Conservation (phyloP, 306 rosid species). For the Phaseolus lunatus region DNA sequence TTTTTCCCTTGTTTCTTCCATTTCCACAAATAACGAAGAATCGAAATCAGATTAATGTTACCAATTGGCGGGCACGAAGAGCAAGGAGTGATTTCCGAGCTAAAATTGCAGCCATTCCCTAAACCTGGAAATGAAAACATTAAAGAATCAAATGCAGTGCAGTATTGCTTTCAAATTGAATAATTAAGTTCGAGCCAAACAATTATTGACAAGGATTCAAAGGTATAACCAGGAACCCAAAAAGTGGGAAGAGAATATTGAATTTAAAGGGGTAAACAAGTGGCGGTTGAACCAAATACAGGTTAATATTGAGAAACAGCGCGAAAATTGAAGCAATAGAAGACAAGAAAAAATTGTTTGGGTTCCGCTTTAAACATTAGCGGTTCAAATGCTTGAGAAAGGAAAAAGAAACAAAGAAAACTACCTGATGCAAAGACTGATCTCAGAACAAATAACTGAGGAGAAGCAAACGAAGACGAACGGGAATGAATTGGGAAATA, state of each 20-base stretch:
- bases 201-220: background rate
- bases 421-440: slow-evolving; percentile 20
- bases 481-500: background rate
- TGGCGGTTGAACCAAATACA: background rate
- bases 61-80: slow-evolving; percentile 81
- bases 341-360: background rate
- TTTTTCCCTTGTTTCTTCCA: background rate
- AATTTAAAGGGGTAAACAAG: background rate
- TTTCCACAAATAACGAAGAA: slow-evolving; percentile 15
- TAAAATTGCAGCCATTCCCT: slow-evolving; percentile 78
- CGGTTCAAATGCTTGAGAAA: background rate
- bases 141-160: background rate
- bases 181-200: background rate
- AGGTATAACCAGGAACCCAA: background rate
- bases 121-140: slow-evolving; percentile 35
- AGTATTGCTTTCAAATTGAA: slow-evolving; percentile 7
- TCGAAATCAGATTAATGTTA: slow-evolving; percentile 46
- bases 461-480: background rate
- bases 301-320: background rate
- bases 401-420: background rate
- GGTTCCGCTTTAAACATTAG: background rate
- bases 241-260: background rate
- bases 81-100: slow-evolving; percentile 94
- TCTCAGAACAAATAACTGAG: slow-evolving; percentile 8
- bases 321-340: background rate